Percentiles rank a stretch among this genome's conserved stretches.
phyloP scores from a whole-genome alignment of 2,329 filamentous ascomycete species.

The Calonectria multiphialidica region DNA sequence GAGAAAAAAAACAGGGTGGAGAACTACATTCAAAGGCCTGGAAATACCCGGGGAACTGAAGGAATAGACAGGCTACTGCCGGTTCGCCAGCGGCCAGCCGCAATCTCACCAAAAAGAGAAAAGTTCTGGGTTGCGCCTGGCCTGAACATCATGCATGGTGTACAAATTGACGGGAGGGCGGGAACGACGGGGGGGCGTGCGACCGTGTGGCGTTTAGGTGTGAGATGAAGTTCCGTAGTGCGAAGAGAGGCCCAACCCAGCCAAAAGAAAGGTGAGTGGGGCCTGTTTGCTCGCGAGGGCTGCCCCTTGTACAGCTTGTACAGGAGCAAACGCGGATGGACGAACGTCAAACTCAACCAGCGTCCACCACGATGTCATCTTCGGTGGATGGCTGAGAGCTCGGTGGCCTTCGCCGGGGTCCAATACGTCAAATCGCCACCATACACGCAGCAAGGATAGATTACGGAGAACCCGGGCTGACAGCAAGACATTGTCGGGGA shows the following conservation, averaged over 20 bases:
- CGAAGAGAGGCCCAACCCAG: background rate
- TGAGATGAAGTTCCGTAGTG: background rate
- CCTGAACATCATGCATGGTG: background rate
- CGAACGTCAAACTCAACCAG: background rate
- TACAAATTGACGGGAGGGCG: slow-evolving; percentile 1
- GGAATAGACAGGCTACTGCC: background rate
- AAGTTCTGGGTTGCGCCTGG: background rate
- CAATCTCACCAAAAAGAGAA: background rate
- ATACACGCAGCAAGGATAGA: background rate
- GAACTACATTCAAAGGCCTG: background rate
- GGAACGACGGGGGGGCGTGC: slow-evolving; percentile 10
- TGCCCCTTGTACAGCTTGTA: background rate
- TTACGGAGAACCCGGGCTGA: background rate
- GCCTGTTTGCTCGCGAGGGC: background rate
- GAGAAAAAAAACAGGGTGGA: background rate
- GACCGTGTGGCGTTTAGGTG: slow-evolving; percentile 10
- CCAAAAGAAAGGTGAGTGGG: background rate
- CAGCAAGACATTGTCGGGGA: background rate
- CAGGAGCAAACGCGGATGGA: background rate
- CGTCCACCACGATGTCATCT: too few species aligned
- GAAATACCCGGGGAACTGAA: background rate
- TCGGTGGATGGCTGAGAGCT: background rate
- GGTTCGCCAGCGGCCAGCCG: background rate
- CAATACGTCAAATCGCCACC: background rate
- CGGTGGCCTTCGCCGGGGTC: background rate